Percentiles rank a stretch among this genome's conserved stretches.
These are phyloP conservation scores for Neopestalotiopsis sp. DNA, from an alignment of 2,329 filamentous ascomycete genomes.

Conservation along the genomic window DNA sequence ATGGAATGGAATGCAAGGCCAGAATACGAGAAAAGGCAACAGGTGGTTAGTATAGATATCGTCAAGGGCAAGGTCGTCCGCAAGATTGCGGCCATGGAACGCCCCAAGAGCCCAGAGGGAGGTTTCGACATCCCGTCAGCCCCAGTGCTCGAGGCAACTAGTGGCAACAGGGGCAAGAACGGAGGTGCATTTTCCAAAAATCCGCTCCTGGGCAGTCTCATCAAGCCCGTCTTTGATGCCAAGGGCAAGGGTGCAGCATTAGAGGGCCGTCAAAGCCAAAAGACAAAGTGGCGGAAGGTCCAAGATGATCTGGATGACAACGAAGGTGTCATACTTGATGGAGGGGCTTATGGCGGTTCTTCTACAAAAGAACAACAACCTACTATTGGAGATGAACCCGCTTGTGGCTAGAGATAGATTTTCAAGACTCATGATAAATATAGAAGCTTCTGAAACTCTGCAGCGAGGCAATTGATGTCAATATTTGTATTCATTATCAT, in stretches of 20 bases:
- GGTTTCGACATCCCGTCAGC: constrained; percentile 33
- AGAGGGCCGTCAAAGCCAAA: constrained; percentile 47
- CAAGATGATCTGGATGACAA: constrained; percentile 66
- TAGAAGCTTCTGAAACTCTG: neutral
- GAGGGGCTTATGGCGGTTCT: constrained; percentile 53
- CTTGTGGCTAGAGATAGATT: constrained; percentile 16
- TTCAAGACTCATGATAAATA: neutral
- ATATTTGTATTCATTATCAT: neutral
- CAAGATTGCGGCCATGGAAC: constrained; percentile 69
- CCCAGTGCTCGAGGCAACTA: constrained; percentile 37
- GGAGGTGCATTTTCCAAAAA: constrained; percentile 72
- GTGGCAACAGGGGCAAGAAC: constrained; percentile 37
- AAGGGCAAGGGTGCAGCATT: constrained; percentile 55
- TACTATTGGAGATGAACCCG: constrained; percentile 6
- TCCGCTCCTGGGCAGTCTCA: constrained; percentile 67
- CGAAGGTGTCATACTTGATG: constrained; percentile 63
- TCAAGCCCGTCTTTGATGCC: constrained; percentile 65
- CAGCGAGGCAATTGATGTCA: neutral
- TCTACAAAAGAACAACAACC: constrained; percentile 13
- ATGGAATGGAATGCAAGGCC: constrained; percentile 85
- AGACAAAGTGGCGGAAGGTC: constrained; percentile 61
- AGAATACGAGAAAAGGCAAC: constrained; percentile 86
- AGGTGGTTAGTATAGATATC: constrained; percentile 85
- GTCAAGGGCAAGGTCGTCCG: constrained; percentile 77
- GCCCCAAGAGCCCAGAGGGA: constrained; percentile 58